Base-by-base conservation (phyloP, 176 grass and related monocot species). In the Phoenix roebelenii region DNA sequence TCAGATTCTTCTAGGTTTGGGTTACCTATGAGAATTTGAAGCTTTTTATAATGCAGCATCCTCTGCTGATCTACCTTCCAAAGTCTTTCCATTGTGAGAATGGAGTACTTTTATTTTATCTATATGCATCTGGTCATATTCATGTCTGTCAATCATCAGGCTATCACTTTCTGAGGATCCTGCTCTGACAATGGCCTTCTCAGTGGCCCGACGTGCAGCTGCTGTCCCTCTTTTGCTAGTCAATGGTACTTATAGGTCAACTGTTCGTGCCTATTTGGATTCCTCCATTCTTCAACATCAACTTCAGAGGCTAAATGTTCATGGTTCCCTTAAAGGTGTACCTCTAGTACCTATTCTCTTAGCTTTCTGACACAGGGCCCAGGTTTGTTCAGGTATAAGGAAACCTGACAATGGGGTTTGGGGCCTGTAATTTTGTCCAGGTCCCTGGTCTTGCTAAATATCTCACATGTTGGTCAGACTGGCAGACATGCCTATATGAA, bases 231-330 rank as follows among this genome's bases (percentile, higher is more conserved):
- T 97, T 84, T 66, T 97, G 58, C 77, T 97, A 70, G 84, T 97
- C 25, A 91, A 97, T 62, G 92, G 92, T 35, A 90, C 92, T 55
- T 97, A 97, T 72, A 78, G 76, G 77, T 97, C 92, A 82, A 85
- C 87, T 74, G 78, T 91, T 25, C 84, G 66, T 66, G 71, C 80
- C 22, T 97, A 90, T 69, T 75, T 97, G 66, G 92, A 97, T 82
- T 91, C 92, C 54, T 75, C 87, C 56, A 75, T 97, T 78, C 83
- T 97, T 52, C 92, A 91, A 65, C 82, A 82, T 79, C 92, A 97
- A 57, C 57, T 97, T 51, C 84, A 83, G 68, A 86, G 56, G 23
- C 56, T 85, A 61, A 82, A 32, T 59, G 57, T 67, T 66, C 81
- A 88, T 61, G 74, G 50, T 67, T 80, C 92, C 64, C 77, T 85